A percentile compares a stretch with the other conserved stretches of the same genome.
Evolutionary conservation across 352 stramenopile genomes (phyloP).

Genomic region (Pythium rishiriense): DNA sequence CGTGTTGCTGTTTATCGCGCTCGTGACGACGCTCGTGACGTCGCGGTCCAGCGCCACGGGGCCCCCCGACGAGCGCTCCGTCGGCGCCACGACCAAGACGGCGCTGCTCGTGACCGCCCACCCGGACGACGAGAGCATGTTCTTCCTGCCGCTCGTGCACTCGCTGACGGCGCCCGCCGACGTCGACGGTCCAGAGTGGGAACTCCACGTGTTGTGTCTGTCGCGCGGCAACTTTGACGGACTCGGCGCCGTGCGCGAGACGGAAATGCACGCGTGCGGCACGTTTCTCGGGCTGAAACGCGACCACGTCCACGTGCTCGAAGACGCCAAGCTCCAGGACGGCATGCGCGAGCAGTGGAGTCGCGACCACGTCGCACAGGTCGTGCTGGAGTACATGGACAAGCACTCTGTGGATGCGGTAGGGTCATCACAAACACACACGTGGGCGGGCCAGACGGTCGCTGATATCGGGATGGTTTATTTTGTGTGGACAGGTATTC

Average conservation of each 20-base stretch:
- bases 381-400: conserved; percentile 61
- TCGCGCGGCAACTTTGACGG: conserved; percentile 92
- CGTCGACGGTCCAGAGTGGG: conserved; percentile 33
- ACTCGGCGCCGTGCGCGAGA: conserved; percentile 76
- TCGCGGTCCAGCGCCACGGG: background rate
- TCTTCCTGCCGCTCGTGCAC: conserved; percentile 92
- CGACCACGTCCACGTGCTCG: conserved; percentile 59
- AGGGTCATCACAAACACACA: no score
- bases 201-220: conserved; percentile 90
- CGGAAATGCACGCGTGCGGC: conserved; percentile 74
- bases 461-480: no score
- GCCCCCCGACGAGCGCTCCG: no score
- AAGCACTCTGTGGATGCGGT: conserved; percentile 66
- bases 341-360: conserved; percentile 82
- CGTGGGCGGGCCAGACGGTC: no score
- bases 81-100: conserved; percentile 29
- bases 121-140: conserved; percentile 97
- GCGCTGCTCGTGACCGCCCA: conserved; percentile 92
- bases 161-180: conserved; percentile 40
- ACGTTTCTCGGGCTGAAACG: conserved; percentile 51
- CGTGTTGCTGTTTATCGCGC: conserved; percentile 56
- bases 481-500: conserved; percentile 58
- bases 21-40: conserved; percentile 36
- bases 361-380: conserved; percentile 51
- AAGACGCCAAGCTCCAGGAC: conserved; percentile 86